Percentiles rank a stretch among this genome's conserved stretches.
Evolutionary conservation across 352 stramenopile genomes (phyloP).

Genomic region (Globisporangium cederbergense): DNA sequence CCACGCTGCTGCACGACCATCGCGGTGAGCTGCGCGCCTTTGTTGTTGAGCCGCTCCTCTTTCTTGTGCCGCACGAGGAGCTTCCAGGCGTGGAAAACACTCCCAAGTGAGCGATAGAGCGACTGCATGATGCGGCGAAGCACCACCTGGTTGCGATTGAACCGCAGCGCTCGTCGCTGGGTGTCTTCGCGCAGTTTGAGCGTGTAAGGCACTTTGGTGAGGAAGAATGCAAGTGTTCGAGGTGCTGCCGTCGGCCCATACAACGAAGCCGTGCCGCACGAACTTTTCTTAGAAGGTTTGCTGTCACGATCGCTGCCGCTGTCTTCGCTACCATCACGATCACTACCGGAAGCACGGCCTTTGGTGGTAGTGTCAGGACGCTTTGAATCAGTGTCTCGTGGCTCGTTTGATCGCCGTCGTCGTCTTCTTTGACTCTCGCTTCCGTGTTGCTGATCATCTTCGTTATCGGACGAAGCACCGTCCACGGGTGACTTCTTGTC

Average conservation of each 20-base stretch:
- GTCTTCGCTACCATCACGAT: not conserved
- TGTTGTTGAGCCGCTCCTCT: conserved; percentile 43
- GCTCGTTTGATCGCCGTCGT: conserved; percentile 4
- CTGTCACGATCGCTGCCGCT: not conserved
- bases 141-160: conserved; percentile 42
- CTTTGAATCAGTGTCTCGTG: not conserved
- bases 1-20: conserved; percentile 51
- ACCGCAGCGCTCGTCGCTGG: conserved; percentile 24
- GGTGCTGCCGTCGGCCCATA: conserved; percentile 19
- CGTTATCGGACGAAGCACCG: not conserved
- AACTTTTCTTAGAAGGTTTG: not conserved
- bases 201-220: conserved; percentile 35
- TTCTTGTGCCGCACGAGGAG: conserved; percentile 26
- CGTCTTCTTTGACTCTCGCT: conserved; percentile 1
- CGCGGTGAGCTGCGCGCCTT: conserved; percentile 47
- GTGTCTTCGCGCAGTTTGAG: conserved; percentile 42
- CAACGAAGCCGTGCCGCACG: not conserved
- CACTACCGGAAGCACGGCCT: not conserved
- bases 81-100: conserved; percentile 57
- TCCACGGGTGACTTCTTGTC: conserved; percentile 15
- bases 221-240: conserved; percentile 41
- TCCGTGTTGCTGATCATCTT: conserved; percentile 4
- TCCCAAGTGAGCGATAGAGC: conserved; percentile 45
- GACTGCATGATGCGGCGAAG: conserved; percentile 49
- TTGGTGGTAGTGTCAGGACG: not conserved